These are phyloP conservation scores for Boletus vermiculosoides DNA, from an alignment of 768 basidiomycete genomes.

Conservation along the genomic window DNA sequence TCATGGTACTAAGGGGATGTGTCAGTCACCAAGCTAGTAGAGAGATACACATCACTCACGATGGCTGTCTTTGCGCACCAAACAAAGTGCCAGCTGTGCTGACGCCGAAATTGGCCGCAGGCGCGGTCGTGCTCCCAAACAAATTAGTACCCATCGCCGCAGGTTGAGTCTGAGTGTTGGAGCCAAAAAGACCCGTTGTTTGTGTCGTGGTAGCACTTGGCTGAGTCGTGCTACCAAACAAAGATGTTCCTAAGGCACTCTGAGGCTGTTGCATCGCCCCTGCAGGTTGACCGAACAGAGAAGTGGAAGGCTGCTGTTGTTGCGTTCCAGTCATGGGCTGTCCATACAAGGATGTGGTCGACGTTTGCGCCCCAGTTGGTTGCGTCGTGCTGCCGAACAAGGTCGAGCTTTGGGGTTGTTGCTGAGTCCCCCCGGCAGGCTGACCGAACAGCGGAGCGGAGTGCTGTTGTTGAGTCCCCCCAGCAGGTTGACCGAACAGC, in stretches of 20 bases:
- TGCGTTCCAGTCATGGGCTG: conserved; percentile 35
- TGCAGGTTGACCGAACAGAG: conserved; percentile 40
- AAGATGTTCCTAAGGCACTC: conserved; percentile 30
- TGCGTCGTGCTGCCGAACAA: conserved; percentile 29
- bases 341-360: conserved; percentile 22
- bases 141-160: conserved; percentile 15
- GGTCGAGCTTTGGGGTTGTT: conserved; percentile 26
- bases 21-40: not conserved
- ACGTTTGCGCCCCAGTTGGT: conserved; percentile 9
- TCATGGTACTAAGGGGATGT: conserved; percentile 21
- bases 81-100: conserved; percentile 18
- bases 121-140: conserved; percentile 26
- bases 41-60: conserved; percentile 19
- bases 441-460: too few species aligned
- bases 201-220: conserved; percentile 15
- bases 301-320: conserved; percentile 32
- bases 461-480: conserved; percentile 39
- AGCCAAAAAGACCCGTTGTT: conserved; percentile 19
- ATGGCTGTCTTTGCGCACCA: conserved; percentile 33
- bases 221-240: conserved; percentile 30
- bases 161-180: conserved; percentile 22
- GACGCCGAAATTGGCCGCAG: conserved; percentile 3
- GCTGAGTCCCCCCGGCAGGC: conserved; percentile 19
- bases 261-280: conserved; percentile 24
- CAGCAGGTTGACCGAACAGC: conserved; percentile 34